Evolutionary conservation across 2,329 filamentous ascomycete genomes (phyloP).

Genomic region (Tolypocladium sp.): DNA sequence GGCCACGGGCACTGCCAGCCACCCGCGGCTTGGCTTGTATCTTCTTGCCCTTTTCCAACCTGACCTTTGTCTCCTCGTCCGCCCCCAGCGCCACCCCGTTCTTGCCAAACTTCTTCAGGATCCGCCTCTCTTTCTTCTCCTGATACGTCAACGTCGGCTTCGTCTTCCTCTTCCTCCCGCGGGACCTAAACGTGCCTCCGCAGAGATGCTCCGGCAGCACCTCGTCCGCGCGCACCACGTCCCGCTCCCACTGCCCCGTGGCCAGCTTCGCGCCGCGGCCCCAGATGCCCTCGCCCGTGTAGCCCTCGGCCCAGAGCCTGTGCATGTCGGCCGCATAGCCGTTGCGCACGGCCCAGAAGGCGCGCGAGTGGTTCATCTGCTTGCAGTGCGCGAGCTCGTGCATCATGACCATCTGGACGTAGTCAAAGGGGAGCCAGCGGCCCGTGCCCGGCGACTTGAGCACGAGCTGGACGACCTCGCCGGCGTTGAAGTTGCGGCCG

Average conservation of each 20-base stretch:
- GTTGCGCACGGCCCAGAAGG: conserved; percentile 75
- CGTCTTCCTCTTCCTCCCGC: conserved; percentile 45
- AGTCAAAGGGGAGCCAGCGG: conserved; percentile 71
- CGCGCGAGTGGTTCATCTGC: conserved; percentile 81
- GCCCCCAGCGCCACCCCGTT: conserved; percentile 61
- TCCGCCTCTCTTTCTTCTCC: conserved; percentile 63
- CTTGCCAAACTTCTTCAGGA: conserved; percentile 67
- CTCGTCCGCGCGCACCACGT: conserved; percentile 43
- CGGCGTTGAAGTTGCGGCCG: conserved; percentile 84
- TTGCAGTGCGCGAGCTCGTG: conserved; percentile 83
- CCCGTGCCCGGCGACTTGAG: conserved; percentile 56
- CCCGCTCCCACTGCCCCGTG: conserved; percentile 49
- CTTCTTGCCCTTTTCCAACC: conserved; percentile 58
- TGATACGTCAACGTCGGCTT: conserved; percentile 53
- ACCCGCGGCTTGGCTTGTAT: conserved; percentile 60
- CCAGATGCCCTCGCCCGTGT: conserved; percentile 79
- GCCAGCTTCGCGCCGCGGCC: conserved; percentile 57
- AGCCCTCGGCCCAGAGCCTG: conserved; percentile 57
- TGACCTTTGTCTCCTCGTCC: conserved; percentile 55
- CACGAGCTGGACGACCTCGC: conserved; percentile 79
- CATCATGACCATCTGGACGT: conserved; percentile 94
- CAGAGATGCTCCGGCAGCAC: conserved; percentile 64
- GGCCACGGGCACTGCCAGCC: conserved; percentile 62
- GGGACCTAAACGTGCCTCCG: conserved; percentile 66
- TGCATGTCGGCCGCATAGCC: conserved; percentile 63